Evolutionary conservation across 106 monocot species (phyloP), one percentile per base, ranked within the genome.

Genomic region (Allium fistulosum): DNA sequence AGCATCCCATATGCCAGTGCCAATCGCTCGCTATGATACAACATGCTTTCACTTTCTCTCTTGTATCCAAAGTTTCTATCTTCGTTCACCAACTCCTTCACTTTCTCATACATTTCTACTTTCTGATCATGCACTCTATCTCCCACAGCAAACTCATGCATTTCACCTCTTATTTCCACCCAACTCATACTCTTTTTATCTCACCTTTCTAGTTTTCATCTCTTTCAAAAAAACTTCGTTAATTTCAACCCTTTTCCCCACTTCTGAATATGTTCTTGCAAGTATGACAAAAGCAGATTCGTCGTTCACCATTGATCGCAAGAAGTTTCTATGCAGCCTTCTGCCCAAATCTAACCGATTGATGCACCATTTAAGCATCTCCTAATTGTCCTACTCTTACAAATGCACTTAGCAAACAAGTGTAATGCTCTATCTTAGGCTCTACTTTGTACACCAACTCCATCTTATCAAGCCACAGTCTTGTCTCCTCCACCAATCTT

Each of bases 271-370:
- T 7, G 81, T 69, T 14, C 78, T 85, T 7, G 80, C 77, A 4
- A 90, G 77, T 77, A 90, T 82, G 10, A 85, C 70, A 61, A 85
- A 85, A 9, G 80, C 80, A 0, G 85, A 85, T 37, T 90, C 85
- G 52, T 90, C 90, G n/a, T 51, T 60, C 66, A 0, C 75, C 80
- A 60, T 85, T 63, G 2, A 79, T 26, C 67, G 83, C 82, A 15
- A 90, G 48, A 10, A 90, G 71, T 11, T 76, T 68, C 17, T 26
- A 69, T 1, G 80, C 77, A 1, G 68, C 66, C 2, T 10, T 16
- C 8, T 7, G 46, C 5, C 57, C 90, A 22, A 78, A 56, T 4
- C 78, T 80, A 26, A 67, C 73, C 0, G 48, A 67, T 9, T 59
- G 47, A 48, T 80, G 85, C 7, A 65, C 70, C 49, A 80, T 68